A percentile compares a stretch with the other conserved stretches of the same genome.
Conservation (phyloP, 2,329 filamentous ascomycete genomes). For the Aspergillus sp. region DNA sequence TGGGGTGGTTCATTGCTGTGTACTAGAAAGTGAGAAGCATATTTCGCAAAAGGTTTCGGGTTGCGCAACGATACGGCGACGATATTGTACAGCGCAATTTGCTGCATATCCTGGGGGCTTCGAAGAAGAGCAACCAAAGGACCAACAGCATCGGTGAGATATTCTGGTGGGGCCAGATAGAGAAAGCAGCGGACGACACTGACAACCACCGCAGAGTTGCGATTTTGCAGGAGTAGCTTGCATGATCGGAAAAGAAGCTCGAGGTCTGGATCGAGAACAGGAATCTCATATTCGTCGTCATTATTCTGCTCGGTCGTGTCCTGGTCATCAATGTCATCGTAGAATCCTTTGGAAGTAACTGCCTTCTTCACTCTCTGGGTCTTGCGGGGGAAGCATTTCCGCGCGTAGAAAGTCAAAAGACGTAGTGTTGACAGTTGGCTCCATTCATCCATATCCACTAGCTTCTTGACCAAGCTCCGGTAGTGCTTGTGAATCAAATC, state of each 20-base stretch:
- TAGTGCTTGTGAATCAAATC: slow-evolving; percentile 92
- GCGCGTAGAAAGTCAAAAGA: slow-evolving; percentile 77
- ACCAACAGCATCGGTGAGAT: slow-evolving; percentile 71
- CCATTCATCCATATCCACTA: slow-evolving; percentile 99
- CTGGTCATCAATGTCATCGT: slow-evolving; percentile 61
- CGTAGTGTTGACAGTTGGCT: slow-evolving; percentile 79
- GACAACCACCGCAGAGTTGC: slow-evolving; percentile 88
- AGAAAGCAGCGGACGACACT: slow-evolving; percentile 81
- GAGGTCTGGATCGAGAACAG: slow-evolving; percentile 73
- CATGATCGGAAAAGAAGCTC: slow-evolving; percentile 74
- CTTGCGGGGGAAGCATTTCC: slow-evolving; percentile 77
- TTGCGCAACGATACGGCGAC: slow-evolving; percentile 79
- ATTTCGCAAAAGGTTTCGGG: slow-evolving; percentile 78
- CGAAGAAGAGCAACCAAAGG: slow-evolving; percentile 82
- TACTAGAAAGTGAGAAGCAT: slow-evolving; percentile 85
- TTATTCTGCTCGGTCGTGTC: slow-evolving; percentile 38
- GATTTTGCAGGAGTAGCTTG: slow-evolving; percentile 80
- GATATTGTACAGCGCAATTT: slow-evolving; percentile 88
- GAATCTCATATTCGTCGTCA: slow-evolving; percentile 50
- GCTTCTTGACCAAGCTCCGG: slow-evolving; percentile 74
- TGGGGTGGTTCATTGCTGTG: slow-evolving; percentile 71
- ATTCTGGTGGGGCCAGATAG: slow-evolving; percentile 73
- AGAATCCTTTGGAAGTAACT: slow-evolving; percentile 56
- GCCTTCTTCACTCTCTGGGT: slow-evolving; percentile 55
- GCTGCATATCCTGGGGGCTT: slow-evolving; percentile 79